Evolutionary conservation across 2,329 filamentous ascomycete genomes (phyloP), one percentile per base, ranked within the genome.

Genomic region (Alternaria angustiovoidea): DNA sequence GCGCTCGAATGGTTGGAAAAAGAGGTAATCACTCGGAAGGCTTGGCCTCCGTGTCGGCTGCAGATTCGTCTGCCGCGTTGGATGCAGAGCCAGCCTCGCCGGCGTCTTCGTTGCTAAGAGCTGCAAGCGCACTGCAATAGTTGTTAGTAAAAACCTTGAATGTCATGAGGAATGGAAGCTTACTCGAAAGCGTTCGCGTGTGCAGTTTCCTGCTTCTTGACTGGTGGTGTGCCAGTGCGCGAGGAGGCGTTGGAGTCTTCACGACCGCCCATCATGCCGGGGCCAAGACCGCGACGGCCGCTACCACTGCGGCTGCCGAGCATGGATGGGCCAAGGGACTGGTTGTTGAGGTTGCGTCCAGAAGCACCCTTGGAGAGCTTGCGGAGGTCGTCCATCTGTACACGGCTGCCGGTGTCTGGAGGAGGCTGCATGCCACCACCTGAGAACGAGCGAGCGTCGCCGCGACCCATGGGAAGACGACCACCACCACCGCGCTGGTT

Each of bases 111-210:
- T 84, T 68, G 63, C 82, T 81, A 86, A 86, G 82, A 70, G 77
- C 79, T 75, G 83, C 83, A 66, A 86, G 81, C 63, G 85, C 84
- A 81, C 84, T 86, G 47, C 9, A 60, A 60, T 34, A 20, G 41
- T n/a, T 56, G 63, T 75, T 66, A 76, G 66, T 60, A 38, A 12
- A 8, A 4, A 14, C 5, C 6, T 32, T 30, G 30, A 20, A 26
- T 18, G 12, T 30, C 8, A 49, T 14, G 5, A 20, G 2, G 3
- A 41, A n/a, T 9, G 3, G 16, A 28, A 39, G 70, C 90, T 85
- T 88, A 97, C 94, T 93, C 94, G 84, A 97, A 99, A 70, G 94
- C 90, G 84, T 99, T 99, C 69, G 89, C 88, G 75, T 80, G 77
- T 32, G 91, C 91, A 61, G 88, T 90, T 68, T 88, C 84, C 79